These are phyloP conservation scores for Rhizoctonia solani DNA, from an alignment of 1,284 basidiomycete species.

Conservation along the genomic window DNA sequence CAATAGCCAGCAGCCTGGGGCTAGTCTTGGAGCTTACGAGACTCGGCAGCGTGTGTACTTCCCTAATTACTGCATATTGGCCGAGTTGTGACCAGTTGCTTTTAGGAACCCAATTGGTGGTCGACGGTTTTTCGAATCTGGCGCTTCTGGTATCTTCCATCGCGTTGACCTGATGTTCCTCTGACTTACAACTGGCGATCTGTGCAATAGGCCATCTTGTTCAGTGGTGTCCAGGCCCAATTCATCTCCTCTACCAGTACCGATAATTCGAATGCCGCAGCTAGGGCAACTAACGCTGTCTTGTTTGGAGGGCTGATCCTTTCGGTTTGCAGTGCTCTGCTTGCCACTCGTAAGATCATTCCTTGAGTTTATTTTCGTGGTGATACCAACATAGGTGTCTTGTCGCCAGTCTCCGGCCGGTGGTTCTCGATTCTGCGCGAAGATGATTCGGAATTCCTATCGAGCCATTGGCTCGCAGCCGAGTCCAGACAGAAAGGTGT, in stretches of 20 bases:
- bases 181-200: not conserved
- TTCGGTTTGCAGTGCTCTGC: constrained; percentile 12
- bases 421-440: constrained; percentile 31
- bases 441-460: constrained; percentile 29
- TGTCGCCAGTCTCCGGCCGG: constrained; percentile 24
- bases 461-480: constrained; percentile 22
- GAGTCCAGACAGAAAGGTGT: not conserved
- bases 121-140: constrained; percentile 25
- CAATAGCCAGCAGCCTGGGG: not conserved
- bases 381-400: not conserved
- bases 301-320: constrained; percentile 19
- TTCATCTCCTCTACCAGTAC: constrained; percentile 7
- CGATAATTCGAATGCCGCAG: constrained; percentile 5
- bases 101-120: constrained; percentile 24
- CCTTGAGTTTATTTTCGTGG: not conserved
- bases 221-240: constrained; percentile 26
- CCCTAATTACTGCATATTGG: too few relatives aligned
- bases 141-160: constrained; percentile 1
- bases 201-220: constrained; percentile 2
- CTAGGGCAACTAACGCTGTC: constrained; percentile 7
- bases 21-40: constrained; percentile 20
- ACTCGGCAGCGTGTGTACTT: constrained; percentile 28
- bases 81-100: too few relatives aligned
- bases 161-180: too few relatives aligned
- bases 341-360: constrained; percentile 1